These are phyloP conservation scores for Wickerhamiella infanticola DNA, from an alignment of 1,139 yeast species.

Conservation along the genomic window DNA sequence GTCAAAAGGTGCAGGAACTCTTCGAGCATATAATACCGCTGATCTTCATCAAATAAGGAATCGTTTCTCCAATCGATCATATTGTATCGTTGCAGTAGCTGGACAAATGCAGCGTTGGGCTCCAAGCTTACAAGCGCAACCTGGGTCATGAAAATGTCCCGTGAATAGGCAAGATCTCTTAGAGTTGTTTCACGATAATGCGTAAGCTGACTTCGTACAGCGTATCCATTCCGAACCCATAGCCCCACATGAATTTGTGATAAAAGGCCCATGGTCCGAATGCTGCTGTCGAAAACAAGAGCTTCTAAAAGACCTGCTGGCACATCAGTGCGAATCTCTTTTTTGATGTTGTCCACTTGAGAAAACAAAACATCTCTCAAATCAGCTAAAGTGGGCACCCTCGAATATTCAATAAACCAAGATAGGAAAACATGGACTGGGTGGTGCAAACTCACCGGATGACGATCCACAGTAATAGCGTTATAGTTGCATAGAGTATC, in stretches of 20 bases:
- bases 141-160: constrained; percentile 65
- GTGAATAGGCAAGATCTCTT: constrained; percentile 64
- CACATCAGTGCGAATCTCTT: constrained; percentile 1
- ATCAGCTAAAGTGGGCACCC: constrained; percentile 21
- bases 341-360: neutral
- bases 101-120: constrained; percentile 42
- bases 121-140: constrained; percentile 41
- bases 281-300: constrained; percentile 52
- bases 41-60: constrained; percentile 27
- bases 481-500: constrained; percentile 16
- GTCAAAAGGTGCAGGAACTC: constrained; percentile 64
- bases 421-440: constrained; percentile 65
- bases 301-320: constrained; percentile 10
- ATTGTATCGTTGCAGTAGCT: constrained; percentile 59
- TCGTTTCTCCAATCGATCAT: constrained; percentile 25
- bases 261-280: constrained; percentile 57
- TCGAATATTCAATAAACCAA: constrained; percentile 46
- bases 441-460: constrained; percentile 56
- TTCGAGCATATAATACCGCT: constrained; percentile 50
- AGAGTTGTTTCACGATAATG: constrained; percentile 70
- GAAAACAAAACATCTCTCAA: constrained; percentile 18
- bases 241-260: constrained; percentile 66
- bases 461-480: constrained; percentile 30
- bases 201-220: constrained; percentile 62
- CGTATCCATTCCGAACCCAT: constrained; percentile 83